Percentiles rank a stretch among this genome's conserved stretches.
phyloP scores from a whole-genome alignment of 306 rosid genomes.

The Ziziphus jujuba region DNA sequence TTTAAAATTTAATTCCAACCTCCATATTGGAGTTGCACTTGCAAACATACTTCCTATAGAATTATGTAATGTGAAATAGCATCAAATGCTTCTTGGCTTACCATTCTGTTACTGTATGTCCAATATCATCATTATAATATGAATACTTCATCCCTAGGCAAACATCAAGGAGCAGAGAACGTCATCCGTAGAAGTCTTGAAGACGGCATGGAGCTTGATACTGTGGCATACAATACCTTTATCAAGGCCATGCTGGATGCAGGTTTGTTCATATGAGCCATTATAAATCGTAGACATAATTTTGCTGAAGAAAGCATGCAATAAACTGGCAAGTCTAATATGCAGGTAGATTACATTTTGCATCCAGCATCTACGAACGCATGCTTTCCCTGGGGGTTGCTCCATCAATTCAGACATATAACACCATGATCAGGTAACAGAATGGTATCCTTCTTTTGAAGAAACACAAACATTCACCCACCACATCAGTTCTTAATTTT shows the following conservation, averaged over 20 bases:
- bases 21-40: not conserved
- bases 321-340: conserved; percentile 22
- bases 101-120: not conserved
- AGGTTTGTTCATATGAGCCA: conserved; percentile 45
- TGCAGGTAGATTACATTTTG: conserved; percentile 75
- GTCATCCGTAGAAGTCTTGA: conserved; percentile 56
- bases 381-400: conserved; percentile 61
- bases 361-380: conserved; percentile 62
- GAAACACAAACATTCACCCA: not conserved
- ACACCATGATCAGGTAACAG: conserved; percentile 86
- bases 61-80: too few species aligned
- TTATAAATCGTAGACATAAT: conserved; percentile 5
- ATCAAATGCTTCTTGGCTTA: not conserved
- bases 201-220: conserved; percentile 64
- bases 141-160: conserved; percentile 48
- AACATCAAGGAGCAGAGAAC: conserved; percentile 69
- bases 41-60: too few species aligned
- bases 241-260: conserved; percentile 91
- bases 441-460: not conserved
- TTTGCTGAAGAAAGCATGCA: conserved; percentile 28
- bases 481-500: not conserved
- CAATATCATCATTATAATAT: not conserved
- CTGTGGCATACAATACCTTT: conserved; percentile 90
- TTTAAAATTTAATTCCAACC: not conserved
- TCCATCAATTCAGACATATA: conserved; percentile 86